Base-by-base conservation (phyloP, 1,284 basidiomycete species). In the Pseudozyma hubeiensis region DNA sequence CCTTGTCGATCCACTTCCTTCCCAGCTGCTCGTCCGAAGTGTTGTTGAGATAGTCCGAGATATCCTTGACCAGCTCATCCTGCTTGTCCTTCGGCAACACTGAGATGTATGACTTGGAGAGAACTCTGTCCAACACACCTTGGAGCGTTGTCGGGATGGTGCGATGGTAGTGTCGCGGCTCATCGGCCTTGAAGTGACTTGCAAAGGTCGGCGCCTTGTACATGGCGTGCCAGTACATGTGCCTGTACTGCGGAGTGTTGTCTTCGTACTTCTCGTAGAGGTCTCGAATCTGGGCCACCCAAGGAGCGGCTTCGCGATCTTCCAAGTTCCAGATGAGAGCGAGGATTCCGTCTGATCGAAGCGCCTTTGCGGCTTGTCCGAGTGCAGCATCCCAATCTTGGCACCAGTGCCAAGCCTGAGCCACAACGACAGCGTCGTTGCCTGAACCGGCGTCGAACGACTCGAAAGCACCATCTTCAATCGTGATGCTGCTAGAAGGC, bases 321-420 rank as follows among this genome's bases (percentile, higher is more conserved):
- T 83, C 81, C 31, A 83, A 50, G 58, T 83, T 83, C 81, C 81
- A 83, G 34, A 82, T 54, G 31, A 83, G 64, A 14, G 80, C 80
- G 11, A 83, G 63, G 13, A 71, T 56, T 5, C 81, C 81, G 10
- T 69, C 56, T 11, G 66, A 54, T 14, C 75, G 68, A 13, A 83
- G 68, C 1, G 71, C 53, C 19, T 67, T 52, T 0, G 79, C 74
- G 9, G 65, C 60, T 30, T 75, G 66, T 24, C 53, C 17, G 6
- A 83, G 50, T 6, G 78, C 73, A 7, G 39, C 40, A 35, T 80
- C 64, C 46, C 63, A 78, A 52, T 82, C 65, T n/a, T 66, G 64
- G 44, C 77, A 79, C 81, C 81, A 83, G 55, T 83, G 81, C 72
- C 73, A 83, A 2, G 81, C 81, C 51, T 81, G 78, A 0, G 80